Percentiles rank a stretch among this genome's conserved stretches.
Conservation (phyloP, 768 basidiomycete genomes). For the Arthromyces matolae region DNA sequence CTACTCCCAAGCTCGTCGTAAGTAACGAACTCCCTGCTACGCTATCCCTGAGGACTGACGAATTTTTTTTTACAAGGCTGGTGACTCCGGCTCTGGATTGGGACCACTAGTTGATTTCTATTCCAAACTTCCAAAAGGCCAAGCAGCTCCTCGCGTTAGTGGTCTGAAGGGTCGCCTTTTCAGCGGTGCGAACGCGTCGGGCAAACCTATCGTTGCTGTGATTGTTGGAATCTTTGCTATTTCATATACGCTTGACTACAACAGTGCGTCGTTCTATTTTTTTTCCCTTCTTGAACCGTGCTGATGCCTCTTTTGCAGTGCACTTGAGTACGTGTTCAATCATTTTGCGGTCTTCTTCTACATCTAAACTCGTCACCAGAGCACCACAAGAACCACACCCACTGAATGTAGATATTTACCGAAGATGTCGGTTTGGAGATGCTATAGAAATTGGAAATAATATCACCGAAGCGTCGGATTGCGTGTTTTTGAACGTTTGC, state of each 20-base stretch:
- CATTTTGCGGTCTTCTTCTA: not conserved
- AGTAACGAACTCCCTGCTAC: slow-evolving; percentile 24
- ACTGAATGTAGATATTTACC: slow-evolving; percentile 37
- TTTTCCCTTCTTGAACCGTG: slow-evolving; percentile 2
- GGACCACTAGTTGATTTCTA: slow-evolving; percentile 91
- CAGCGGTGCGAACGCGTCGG: slow-evolving; percentile 82
- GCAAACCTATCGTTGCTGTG: slow-evolving; percentile 57
- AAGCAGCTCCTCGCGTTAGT: slow-evolving; percentile 52
- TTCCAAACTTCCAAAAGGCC: slow-evolving; percentile 92
- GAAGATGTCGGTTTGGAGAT: slow-evolving; percentile 6
- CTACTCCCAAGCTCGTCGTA: slow-evolving; percentile 86
- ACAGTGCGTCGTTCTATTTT: slow-evolving; percentile 57
- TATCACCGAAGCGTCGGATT: not conserved
- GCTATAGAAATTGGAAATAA: slow-evolving; percentile 14
- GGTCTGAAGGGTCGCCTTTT: slow-evolving; percentile 84
- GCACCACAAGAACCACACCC: slow-evolving; percentile 89
- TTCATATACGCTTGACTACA: slow-evolving; percentile 87
- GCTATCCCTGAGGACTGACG: not conserved
- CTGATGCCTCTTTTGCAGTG: slow-evolving; percentile 44
- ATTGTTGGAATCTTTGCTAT: slow-evolving; percentile 68
- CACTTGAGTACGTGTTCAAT: slow-evolving; percentile 65
- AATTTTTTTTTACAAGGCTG: slow-evolving; percentile 48
- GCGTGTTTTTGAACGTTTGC: not conserved
- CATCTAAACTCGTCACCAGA: slow-evolving; percentile 43
- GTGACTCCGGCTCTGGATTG: slow-evolving; percentile 78